phyloP scores from a whole-genome alignment of 768 basidiomycete genomes.

The Tylopilus felleus region DNA sequence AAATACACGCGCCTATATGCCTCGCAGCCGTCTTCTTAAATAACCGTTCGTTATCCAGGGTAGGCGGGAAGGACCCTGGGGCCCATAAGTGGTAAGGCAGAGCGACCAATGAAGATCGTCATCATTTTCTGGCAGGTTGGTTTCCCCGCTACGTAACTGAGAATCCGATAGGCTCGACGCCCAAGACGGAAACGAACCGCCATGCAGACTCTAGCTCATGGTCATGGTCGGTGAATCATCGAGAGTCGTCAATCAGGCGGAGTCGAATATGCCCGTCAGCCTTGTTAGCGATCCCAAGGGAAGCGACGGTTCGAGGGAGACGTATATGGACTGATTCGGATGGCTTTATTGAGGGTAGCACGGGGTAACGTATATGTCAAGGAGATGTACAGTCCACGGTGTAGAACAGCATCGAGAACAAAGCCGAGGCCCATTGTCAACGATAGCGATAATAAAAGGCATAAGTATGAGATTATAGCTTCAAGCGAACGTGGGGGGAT shows the following conservation, averaged over 20 bases:
- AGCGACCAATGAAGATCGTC: constrained; percentile 9
- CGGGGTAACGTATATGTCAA: constrained; percentile 21
- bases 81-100: constrained; percentile 8
- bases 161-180: not conserved
- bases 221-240: not conserved
- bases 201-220: not conserved
- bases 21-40: constrained; percentile 14
- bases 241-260: not conserved
- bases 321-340: constrained; percentile 11
- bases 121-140: constrained; percentile 5
- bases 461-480: constrained; percentile 29
- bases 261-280: no score
- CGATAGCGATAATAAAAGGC: constrained; percentile 30
- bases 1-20: not conserved
- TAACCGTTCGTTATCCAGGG: constrained; percentile 16
- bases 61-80: constrained; percentile 13
- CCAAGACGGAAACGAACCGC: not conserved
- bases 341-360: constrained; percentile 12
- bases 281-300: constrained; percentile 6
- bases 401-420: constrained; percentile 26
- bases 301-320: not conserved
- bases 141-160: constrained; percentile 8
- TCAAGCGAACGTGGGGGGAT: constrained; percentile 31
- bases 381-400: constrained; percentile 23
- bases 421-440: constrained; percentile 17